Evolutionary conservation across 352 stramenopile genomes (phyloP).

Genomic region (Phytophthora chlamydospora): DNA sequence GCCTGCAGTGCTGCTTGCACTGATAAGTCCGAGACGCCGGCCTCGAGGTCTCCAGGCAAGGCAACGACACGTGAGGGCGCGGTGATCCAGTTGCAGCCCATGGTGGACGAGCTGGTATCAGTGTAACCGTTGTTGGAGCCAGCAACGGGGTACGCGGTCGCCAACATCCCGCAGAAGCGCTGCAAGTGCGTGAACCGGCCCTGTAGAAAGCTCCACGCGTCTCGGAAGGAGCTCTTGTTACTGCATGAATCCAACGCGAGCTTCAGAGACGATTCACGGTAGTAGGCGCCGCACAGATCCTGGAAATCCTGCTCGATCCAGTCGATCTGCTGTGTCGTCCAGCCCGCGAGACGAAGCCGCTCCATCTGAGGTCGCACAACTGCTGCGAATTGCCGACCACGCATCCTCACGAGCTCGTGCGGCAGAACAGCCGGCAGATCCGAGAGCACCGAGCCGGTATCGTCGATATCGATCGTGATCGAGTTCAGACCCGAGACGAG

Average conservation of each 20-base stretch:
- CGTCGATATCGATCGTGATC: constrained; percentile 27
- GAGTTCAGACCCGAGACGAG: constrained; percentile 30
- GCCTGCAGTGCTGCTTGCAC: constrained; percentile 35
- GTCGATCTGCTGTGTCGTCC: constrained; percentile 34
- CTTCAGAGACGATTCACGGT: constrained; percentile 24
- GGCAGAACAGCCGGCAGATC: constrained; percentile 30
- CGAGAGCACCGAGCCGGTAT: neutral
- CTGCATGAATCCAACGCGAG: constrained; percentile 12
- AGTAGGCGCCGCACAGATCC: constrained; percentile 28
- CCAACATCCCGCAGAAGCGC: constrained; percentile 31
- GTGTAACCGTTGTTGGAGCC: neutral
- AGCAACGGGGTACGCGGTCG: constrained; percentile 26
- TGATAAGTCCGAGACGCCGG: constrained; percentile 31
- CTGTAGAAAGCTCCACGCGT: constrained; percentile 23
- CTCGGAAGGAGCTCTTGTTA: constrained; percentile 21
- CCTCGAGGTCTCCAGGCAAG: constrained; percentile 20
- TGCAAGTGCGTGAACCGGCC: constrained; percentile 31
- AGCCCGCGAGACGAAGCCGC: constrained; percentile 28
- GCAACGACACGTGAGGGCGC: neutral
- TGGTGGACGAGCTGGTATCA: neutral
- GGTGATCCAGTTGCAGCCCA: constrained; percentile 6
- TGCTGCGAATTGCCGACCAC: constrained; percentile 27
- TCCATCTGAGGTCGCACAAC: constrained; percentile 24
- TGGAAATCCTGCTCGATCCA: constrained; percentile 45
- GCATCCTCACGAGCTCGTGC: constrained; percentile 33